Base-by-base conservation (phyloP, 768 basidiomycete genomes). In the Agaricus sinodeliciosus region DNA sequence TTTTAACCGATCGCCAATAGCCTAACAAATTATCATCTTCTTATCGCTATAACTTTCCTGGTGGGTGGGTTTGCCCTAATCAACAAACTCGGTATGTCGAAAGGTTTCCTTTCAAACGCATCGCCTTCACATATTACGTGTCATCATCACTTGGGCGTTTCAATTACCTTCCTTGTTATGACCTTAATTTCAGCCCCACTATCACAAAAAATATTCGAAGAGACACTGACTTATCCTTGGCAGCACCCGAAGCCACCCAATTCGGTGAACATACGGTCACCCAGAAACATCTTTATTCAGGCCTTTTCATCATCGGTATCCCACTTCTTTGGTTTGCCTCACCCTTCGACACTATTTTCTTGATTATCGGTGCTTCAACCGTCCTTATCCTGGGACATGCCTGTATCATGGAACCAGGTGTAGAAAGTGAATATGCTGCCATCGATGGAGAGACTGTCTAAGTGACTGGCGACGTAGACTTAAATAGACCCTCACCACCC, bases 31-130 rank as follows among this genome's bases (percentile, higher is more conserved):
- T 80, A 79, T n/a, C 69, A 81, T 40, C 83, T 98, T 36, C 78
- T 96, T 59, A 72, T 93, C 63, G 84, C 94, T 4, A 73, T 96
- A 57, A 77, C 72, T 18, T 94, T 98, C 78, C 83, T 98, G 58
- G 81, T 94, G 56, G 90, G 92, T 31, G 95, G 95, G 4, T 97
- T 97, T 71, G 68, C 83, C 18, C 80, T 81, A 39, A 94, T 97
- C 70, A 94, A 93, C 72, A 83, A 76, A 64, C 95, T 87, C 59
- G 93, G 94, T 94, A 58, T 63, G 83, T 71, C 16, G n/a, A 27
- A 11, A 5, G 9, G 3, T 31, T 7, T 31, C 22, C 25, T 26
- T 34, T 27, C 43, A 4, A 34, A 4, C 31, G 26, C n/a, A 27
- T 43, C 34, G 11, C 19, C 13, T 54, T 19, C 31, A 40, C 3